Evolutionary conservation across 495 filamentous ascomycete species (phyloP).

Genomic region (Amniculicola lignicola): DNA sequence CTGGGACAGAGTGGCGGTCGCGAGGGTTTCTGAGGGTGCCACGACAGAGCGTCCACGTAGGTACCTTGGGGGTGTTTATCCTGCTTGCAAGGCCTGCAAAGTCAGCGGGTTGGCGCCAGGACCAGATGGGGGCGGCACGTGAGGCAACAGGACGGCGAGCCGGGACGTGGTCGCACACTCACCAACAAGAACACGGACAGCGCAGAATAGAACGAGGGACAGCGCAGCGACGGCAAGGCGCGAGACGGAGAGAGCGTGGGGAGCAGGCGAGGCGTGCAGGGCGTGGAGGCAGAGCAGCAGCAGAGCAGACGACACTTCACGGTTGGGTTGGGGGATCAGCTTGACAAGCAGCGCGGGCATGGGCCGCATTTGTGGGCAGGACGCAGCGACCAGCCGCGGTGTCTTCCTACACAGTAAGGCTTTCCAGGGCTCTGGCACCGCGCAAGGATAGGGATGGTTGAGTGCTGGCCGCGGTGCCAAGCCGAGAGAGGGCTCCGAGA

Average conservation of each 20-base stretch:
- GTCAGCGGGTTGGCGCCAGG: slow-evolving; percentile 15
- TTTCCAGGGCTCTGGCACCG: too few species aligned
- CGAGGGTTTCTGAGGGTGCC: slow-evolving; percentile 34
- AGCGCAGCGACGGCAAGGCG: background rate
- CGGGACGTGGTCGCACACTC: slow-evolving; percentile 3
- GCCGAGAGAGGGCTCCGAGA: too few species aligned
- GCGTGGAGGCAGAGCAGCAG: background rate
- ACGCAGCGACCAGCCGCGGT: background rate
- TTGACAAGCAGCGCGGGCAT: background rate
- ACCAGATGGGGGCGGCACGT: slow-evolving; percentile 25
- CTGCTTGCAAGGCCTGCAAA: slow-evolving; percentile 11
- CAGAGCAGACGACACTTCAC: too few species aligned
- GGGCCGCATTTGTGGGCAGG: slow-evolving; percentile 7
- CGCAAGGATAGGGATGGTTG: too few species aligned
- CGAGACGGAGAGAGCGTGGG: background rate
- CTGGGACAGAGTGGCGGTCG: slow-evolving; percentile 29
- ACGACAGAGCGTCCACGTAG: slow-evolving; percentile 36
- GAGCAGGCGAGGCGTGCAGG: background rate
- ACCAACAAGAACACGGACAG: background rate
- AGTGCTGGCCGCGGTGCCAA: too few species aligned
- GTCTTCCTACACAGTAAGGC: background rate
- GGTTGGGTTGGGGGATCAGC: background rate
- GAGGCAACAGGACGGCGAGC: slow-evolving; percentile 9
- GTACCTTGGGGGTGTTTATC: slow-evolving; percentile 28
- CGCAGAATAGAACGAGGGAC: background rate